Percentiles rank a stretch among this genome's conserved stretches.
Evolutionary conservation across 352 stramenopile genomes (phyloP).

Genomic region (Pythium phragmitis): DNA sequence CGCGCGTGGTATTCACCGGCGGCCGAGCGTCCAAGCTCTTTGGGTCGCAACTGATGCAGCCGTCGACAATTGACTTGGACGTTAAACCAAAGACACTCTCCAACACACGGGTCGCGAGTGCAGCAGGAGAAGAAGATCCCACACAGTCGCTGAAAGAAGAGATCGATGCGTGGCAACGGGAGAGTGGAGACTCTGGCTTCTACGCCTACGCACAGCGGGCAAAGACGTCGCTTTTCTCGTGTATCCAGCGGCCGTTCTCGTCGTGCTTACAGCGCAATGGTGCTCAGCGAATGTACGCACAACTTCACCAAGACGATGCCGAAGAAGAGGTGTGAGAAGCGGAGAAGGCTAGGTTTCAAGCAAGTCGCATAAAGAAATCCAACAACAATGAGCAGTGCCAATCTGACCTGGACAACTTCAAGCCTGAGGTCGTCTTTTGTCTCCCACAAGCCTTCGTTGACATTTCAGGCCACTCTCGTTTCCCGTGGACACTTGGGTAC

Average conservation of each 20-base stretch:
- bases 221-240: slow-evolving; percentile 6
- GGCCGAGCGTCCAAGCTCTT: slow-evolving; percentile 76
- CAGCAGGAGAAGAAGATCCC: slow-evolving; percentile 26
- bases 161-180: slow-evolving; percentile 24
- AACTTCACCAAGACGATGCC: slow-evolving; percentile 20
- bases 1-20: slow-evolving; percentile 59
- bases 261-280: slow-evolving; percentile 20
- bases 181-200: slow-evolving; percentile 1
- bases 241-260: slow-evolving; percentile 20
- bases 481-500: too few relatives aligned
- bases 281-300: slow-evolving; percentile 21
- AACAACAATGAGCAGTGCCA: too few relatives aligned
- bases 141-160: slow-evolving; percentile 25
- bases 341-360: too few relatives aligned
- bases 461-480: too few relatives aligned
- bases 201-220: slow-evolving; percentile 5
- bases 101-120: slow-evolving; percentile 6
- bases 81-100: not conserved
- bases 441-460: too few relatives aligned
- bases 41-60: slow-evolving; percentile 56
- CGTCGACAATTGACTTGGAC: slow-evolving; percentile 52
- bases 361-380: too few relatives aligned
- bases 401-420: too few relatives aligned
- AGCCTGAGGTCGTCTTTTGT: too few relatives aligned
- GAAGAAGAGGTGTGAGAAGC: slow-evolving; percentile 21